Base-by-base conservation (phyloP, 139 green algal genomes). In the Chlamydomonas schloesseri region DNA sequence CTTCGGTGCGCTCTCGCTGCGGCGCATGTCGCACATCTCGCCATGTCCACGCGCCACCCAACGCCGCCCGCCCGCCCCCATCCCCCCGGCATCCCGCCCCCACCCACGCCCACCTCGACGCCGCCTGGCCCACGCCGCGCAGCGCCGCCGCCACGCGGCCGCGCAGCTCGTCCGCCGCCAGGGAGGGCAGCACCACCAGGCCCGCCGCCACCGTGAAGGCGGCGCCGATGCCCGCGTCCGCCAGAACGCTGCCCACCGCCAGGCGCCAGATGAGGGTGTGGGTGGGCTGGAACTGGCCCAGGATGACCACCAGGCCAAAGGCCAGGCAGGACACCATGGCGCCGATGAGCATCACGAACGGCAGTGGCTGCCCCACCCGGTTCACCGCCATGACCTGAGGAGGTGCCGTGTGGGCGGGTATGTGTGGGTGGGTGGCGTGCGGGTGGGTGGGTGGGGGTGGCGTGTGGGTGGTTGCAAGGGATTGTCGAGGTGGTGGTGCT, bases 241-340 rank as follows among this genome's bases (percentile, higher is more conserved):
- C 31, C 67, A 72, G n/a, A 3, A 72, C 31, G 13, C 17, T 37
- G 31, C 31, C 67, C 67, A 72, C 67, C n/a, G 67, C 67, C 67
- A 47, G 67, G 15, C 18, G 14, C 67, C 67, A 72, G n/a, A 72
- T 72, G 33, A 20, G n/a, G 14, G n/a, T 24, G 31, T 72, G 33
- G 31, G 18, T 72, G n/a, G 67, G n/a, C 31, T 47, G 15, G 18
- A 42, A 72, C 31, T 72, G 33, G 23, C 67, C 67, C 31, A 72
- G n/a, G n/a, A 72, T 21, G n/a, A 72, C 17, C 31, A 23, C 18
- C 67, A 72, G 67, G 1, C 67, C 67, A 29, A 72, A 72, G 15
- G 13, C 33, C 65, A 84, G 78, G 46, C 78, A 84, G 36, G 34
- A 75, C 36, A 84, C 72, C 78, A 84, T 76, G 65, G 64, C 78